phyloP scores from a whole-genome alignment of 176 grass and related monocot genomes.

The Hsuehochloa calcarea region DNA sequence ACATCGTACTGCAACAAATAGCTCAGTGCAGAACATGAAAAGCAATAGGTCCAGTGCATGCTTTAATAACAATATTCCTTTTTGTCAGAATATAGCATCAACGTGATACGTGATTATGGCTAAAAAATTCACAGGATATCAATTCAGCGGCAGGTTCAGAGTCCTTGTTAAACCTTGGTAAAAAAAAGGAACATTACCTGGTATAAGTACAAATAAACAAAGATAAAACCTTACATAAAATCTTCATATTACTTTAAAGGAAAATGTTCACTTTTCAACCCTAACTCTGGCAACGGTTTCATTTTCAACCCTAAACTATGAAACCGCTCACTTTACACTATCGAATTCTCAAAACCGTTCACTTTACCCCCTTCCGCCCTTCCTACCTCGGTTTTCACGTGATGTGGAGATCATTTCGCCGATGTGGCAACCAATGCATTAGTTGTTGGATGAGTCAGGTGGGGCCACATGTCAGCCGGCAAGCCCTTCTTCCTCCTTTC shows the following conservation, averaged over 20 bases:
- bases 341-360: too few relatives aligned
- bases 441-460: too few relatives aligned
- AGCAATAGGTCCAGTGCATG: not conserved
- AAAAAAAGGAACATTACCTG: not conserved
- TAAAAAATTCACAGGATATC: not conserved
- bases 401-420: too few relatives aligned
- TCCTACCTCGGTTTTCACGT: too few relatives aligned
- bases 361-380: too few relatives aligned
- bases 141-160: not conserved
- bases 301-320: too few relatives aligned
- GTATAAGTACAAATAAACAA: not conserved
- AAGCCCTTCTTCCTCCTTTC: too few relatives aligned
- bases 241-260: not conserved
- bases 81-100: slow-evolving; percentile 4
- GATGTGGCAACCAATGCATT: too few relatives aligned
- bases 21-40: not conserved
- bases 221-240: slow-evolving; percentile 8
- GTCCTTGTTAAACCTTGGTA: not conserved
- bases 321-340: too few relatives aligned
- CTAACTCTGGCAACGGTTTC: too few relatives aligned
- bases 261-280: not conserved
- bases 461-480: too few relatives aligned
- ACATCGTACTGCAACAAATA: slow-evolving; percentile 15
- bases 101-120: not conserved
- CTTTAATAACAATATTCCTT: not conserved